A percentile compares a stretch with the other conserved stretches of the same genome.
phyloP scores from a whole-genome alignment of 192 early-diverging fungal genomes.

The Coemansia javaensis region DNA sequence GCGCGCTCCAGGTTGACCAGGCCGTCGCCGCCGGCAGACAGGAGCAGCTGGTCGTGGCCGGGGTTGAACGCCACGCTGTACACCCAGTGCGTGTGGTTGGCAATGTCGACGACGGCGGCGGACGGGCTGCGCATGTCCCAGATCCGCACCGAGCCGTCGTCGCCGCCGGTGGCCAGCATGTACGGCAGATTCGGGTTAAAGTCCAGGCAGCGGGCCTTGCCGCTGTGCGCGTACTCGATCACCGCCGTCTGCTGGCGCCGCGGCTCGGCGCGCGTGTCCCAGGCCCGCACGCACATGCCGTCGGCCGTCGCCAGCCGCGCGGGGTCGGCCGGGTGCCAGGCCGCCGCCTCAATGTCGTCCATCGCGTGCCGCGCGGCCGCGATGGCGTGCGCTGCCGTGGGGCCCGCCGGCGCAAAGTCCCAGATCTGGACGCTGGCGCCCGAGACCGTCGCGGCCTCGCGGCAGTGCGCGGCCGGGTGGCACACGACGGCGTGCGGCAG shows the following conservation, averaged over 20 bases:
- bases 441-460: constrained; percentile 13
- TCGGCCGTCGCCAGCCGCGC: constrained; percentile 54
- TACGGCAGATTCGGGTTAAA: constrained; percentile 86
- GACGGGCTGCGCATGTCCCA: constrained; percentile 74
- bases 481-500: constrained; percentile 7
- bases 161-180: constrained; percentile 77
- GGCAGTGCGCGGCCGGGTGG: constrained; percentile 7
- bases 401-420: constrained; percentile 3
- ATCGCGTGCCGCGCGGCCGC: constrained; percentile 3
- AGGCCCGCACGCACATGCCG: constrained; percentile 58
- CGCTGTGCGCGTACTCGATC: constrained; percentile 64
- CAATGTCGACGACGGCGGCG: constrained; percentile 59
- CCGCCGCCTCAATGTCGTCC: constrained; percentile 27
- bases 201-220: constrained; percentile 67
- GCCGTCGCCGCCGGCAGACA: constrained; percentile 81
- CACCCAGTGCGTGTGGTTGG: constrained; percentile 87
- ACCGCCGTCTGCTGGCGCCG: constrained; percentile 6
- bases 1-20: constrained; percentile 82
- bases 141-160: constrained; percentile 80
- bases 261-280: constrained; percentile 60
- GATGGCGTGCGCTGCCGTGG: not conserved
- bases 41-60: constrained; percentile 88
- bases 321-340: constrained; percentile 23
- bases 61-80: constrained; percentile 81
- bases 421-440: constrained; percentile 9